Evolutionary conservation across 257 asterid genomes (phyloP).

Genomic region (Jasminum sambac): DNA sequence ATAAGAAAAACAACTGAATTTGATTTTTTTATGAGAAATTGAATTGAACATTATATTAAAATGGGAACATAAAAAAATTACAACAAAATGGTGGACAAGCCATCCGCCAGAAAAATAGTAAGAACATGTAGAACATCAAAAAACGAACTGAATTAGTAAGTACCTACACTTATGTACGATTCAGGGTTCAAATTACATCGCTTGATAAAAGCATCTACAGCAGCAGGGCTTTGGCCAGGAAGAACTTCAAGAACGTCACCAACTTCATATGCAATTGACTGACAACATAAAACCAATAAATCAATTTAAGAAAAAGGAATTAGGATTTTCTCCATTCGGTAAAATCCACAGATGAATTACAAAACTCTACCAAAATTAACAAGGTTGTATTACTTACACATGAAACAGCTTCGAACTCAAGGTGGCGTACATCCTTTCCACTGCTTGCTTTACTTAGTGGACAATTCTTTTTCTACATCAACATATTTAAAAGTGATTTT

Average conservation of each 20-base stretch:
- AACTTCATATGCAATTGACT: slow-evolving; percentile 78
- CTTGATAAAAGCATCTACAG: slow-evolving; percentile 73
- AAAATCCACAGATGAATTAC: slow-evolving; percentile 7
- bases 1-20: slow-evolving; percentile 5
- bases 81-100: too few species aligned
- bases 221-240: slow-evolving; percentile 77
- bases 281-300: slow-evolving; percentile 26
- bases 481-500: slow-evolving; percentile 18
- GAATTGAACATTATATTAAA: too few species aligned
- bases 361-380: slow-evolving; percentile 12
- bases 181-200: slow-evolving; percentile 86
- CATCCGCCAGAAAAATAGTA: too few species aligned
- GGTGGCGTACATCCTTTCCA: slow-evolving; percentile 82
- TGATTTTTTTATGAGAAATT: too few species aligned
- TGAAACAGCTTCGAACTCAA: slow-evolving; percentile 92
- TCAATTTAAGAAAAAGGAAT: slow-evolving; percentile 6
- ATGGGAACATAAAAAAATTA: too few species aligned
- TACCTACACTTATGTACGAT: slow-evolving; percentile 73
- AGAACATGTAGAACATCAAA: not conserved
- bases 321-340: not conserved
- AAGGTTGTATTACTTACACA: slow-evolving; percentile 55
- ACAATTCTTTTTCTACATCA: slow-evolving; percentile 53
- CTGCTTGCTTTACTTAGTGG: slow-evolving; percentile 51
- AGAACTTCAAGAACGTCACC: slow-evolving; percentile 93
- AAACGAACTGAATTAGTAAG: slow-evolving; percentile 28